Base-by-base conservation (phyloP, 176 grass and related monocot genomes). In the Zoysia pacifica region DNA sequence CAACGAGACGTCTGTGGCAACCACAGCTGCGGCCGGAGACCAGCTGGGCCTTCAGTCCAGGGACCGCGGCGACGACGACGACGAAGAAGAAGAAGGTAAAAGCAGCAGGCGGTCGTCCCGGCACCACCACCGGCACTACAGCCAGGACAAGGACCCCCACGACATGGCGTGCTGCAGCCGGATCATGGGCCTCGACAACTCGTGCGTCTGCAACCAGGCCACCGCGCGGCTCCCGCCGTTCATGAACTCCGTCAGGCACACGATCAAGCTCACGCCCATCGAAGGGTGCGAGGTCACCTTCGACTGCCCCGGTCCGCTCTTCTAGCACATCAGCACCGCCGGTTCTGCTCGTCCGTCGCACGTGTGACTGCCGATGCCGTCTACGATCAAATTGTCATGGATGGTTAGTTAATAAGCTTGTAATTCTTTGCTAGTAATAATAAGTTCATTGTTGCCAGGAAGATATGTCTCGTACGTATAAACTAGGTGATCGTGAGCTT, bases 121-220 rank as follows among this genome's bases (percentile, higher is more conserved):
- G 55, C 86, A 62, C 42, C 20, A 70, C 16, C 93, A 87, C 63
- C 87, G 76, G 65, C 93, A 80, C 51, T 58, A 67, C 37, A 74
- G 66, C 10, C 52, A 66, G 69, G 63, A 65, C 1, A 48, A 81
- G 14, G 82, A 93, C 74, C 87, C 93, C 3, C 55, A 65, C n/a
- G 88, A 93, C 85, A 86, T 90, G 1, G 88, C 88, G 3, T 97
- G 90, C 77, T 97, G 93, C 82, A 78, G 91, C 2, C 77, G 93
- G 35, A 84, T 97, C 15, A 84, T 83, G 80, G 81, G 88, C 3
- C 71, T 91, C 4, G 90, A 97, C 79, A 87, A 87, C 71, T 79
- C 90, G 7, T 97, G 93, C 78, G 78, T 81, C 52, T 93, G 93
- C 28, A 28, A 28, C 81, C 90, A 87, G 55, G 87, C 74, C 35